Percentiles rank a stretch among this genome's conserved stretches.
These are phyloP conservation scores for Parafenestella ontariensis DNA, from an alignment of 2,329 filamentous ascomycete species.

Conservation along the genomic window DNA sequence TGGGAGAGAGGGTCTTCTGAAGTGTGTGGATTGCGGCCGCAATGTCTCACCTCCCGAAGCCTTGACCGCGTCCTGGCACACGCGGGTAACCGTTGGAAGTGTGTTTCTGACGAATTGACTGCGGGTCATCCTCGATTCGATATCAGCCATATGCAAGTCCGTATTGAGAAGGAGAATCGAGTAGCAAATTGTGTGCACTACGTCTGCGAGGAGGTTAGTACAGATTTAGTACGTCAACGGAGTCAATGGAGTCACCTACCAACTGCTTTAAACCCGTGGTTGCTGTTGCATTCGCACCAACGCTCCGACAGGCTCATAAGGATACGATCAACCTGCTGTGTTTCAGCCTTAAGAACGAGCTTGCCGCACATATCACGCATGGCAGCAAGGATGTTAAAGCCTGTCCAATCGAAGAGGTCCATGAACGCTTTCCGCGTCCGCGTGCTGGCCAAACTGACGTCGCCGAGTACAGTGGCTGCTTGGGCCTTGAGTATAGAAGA, in stretches of 20 bases:
- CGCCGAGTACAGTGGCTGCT: constrained; percentile 88
- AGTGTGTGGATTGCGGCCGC: constrained; percentile 43
- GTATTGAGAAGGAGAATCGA: constrained; percentile 95
- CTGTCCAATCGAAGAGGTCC: constrained; percentile 86
- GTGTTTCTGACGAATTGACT: constrained; percentile 97
- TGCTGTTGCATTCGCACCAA: constrained; percentile 93
- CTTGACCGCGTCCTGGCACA: constrained; percentile 71
- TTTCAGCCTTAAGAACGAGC: constrained; percentile 85
- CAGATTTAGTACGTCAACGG: no score
- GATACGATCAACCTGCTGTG: constrained; percentile 95
- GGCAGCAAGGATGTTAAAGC: constrained; percentile 78
- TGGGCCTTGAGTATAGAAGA: constrained; percentile 79
- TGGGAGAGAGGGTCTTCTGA: constrained; percentile 43
- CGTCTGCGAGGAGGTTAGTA: constrained; percentile 65
- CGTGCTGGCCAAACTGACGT: constrained; percentile 62
- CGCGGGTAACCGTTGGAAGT: constrained; percentile 82
- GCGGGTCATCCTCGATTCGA: constrained; percentile 95
- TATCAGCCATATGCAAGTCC: constrained; percentile 92
- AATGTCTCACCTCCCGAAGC: constrained; percentile 42
- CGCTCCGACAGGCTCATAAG: constrained; percentile 85
- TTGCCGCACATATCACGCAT: constrained; percentile 82
- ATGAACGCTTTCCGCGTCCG: constrained; percentile 80
- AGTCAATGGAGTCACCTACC: constrained; percentile 67
- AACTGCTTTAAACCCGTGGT: constrained; percentile 88
- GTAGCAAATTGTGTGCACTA: constrained; percentile 97